phyloP scores from a whole-genome alignment of 148 eudicot species.

The Euryodendron excelsum region DNA sequence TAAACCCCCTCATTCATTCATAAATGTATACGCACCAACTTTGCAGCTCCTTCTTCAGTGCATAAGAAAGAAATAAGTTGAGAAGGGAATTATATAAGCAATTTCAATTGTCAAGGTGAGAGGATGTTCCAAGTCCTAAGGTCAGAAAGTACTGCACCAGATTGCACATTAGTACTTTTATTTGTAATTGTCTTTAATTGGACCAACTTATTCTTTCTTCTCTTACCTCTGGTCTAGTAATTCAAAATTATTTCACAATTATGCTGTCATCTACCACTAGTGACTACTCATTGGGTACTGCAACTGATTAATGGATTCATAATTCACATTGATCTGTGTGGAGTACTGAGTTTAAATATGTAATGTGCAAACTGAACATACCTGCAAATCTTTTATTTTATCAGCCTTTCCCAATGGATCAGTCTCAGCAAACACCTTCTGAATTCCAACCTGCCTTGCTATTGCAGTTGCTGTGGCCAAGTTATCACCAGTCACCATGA shows the following conservation, averaged over 20 bases:
- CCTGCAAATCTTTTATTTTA: constrained; percentile 95
- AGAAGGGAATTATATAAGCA: no score
- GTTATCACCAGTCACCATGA: constrained; percentile 98
- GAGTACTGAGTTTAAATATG: no score
- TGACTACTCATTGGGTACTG: not conserved
- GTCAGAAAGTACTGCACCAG: not conserved
- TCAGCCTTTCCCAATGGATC: constrained; percentile 89
- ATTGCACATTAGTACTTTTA: not conserved
- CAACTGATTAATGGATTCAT: not conserved
- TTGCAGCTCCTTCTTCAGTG: no score
- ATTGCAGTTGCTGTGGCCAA: constrained; percentile 91
- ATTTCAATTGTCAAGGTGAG: not conserved
- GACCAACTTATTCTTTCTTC: not conserved
- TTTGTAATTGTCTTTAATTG: not conserved
- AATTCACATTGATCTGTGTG: constrained; percentile 3
- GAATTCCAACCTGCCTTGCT: constrained; percentile 76
- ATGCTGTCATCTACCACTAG: not conserved
- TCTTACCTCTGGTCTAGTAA: not conserved
- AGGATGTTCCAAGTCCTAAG: constrained; percentile 2
- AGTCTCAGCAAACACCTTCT: constrained; percentile 81
- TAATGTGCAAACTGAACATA: constrained; percentile 26
- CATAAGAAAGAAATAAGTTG: no score
- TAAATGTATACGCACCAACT: not conserved
- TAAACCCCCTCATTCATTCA: not conserved
- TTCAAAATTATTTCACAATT: not conserved